phyloP scores from a whole-genome alignment of 2,329 filamentous ascomycete genomes.

The Curvularia hawaiiensis region DNA sequence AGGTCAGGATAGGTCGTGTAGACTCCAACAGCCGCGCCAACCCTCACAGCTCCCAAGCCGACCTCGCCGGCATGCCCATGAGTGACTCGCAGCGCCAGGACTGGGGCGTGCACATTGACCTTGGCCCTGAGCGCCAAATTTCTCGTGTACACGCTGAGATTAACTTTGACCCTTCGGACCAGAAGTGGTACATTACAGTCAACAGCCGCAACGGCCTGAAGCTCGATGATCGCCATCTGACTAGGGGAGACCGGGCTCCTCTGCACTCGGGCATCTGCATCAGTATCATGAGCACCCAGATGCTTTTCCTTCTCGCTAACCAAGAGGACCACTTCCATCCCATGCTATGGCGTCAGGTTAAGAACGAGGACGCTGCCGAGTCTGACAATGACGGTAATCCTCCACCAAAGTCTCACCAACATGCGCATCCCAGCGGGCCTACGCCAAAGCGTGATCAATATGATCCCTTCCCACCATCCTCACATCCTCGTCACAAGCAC shows the following conservation, averaged over 20 bases:
- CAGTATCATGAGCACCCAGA: constrained; percentile 90
- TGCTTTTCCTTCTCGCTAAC: constrained; percentile 96
- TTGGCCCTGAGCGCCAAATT: constrained; percentile 61
- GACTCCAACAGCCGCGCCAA: constrained; percentile 40
- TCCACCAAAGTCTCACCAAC: constrained; percentile 39
- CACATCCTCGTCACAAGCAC: constrained; percentile 40
- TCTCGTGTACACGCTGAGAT: constrained; percentile 58
- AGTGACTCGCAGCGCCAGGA: constrained; percentile 35
- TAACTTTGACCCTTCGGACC: constrained; percentile 51
- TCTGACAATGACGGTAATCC: constrained; percentile 48
- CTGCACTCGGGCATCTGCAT: constrained; percentile 89
- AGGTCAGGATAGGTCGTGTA: constrained; percentile 73
- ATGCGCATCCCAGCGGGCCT: constrained; percentile 41
- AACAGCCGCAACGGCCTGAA: constrained; percentile 92
- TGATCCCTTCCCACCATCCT: constrained; percentile 46
- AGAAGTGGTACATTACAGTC: constrained; percentile 81
- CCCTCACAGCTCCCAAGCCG: constrained; percentile 36
- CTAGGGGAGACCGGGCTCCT: constrained; percentile 67
- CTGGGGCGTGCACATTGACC: constrained; percentile 77
- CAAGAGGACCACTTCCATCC: constrained; percentile 72
- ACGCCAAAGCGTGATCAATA: constrained; percentile 47
- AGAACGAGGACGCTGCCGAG: constrained; percentile 43
- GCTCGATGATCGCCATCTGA: constrained; percentile 75
- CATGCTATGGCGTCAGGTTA: constrained; percentile 68
- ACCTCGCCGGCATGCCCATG: constrained; percentile 29